These are phyloP conservation scores for Pythium sp. DNA, from an alignment of 352 stramenopile genomes.

Conservation along the genomic window DNA sequence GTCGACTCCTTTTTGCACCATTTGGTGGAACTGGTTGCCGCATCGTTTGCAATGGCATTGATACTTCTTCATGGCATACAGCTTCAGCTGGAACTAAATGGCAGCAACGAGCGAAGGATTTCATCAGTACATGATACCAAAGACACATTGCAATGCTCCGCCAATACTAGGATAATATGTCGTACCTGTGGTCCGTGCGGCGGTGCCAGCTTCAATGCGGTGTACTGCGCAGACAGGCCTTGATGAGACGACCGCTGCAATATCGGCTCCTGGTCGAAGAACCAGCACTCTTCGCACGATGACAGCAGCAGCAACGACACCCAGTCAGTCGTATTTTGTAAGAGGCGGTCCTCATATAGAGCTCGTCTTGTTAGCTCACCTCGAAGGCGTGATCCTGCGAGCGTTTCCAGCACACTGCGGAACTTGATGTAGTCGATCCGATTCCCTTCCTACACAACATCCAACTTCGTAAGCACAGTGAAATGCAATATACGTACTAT, in stretches of 20 bases:
- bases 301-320: not conserved
- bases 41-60: slow-evolving; percentile 64
- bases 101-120: not conserved
- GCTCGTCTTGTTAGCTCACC: slow-evolving; percentile 24
- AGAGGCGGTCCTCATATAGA: not conserved
- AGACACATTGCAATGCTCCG: not conserved
- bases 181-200: slow-evolving; percentile 71
- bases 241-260: slow-evolving; percentile 35
- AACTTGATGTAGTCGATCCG: slow-evolving; percentile 76
- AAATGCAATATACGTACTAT: not conserved
- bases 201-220: slow-evolving; percentile 64
- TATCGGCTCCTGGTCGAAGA: slow-evolving; percentile 79
- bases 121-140: not conserved
- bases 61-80: slow-evolving; percentile 86
- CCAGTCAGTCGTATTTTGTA: not conserved
- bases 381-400: slow-evolving; percentile 40
- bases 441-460: slow-evolving; percentile 28
- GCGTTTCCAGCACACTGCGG: slow-evolving; percentile 50
- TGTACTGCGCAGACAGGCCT: slow-evolving; percentile 43
- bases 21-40: slow-evolving; percentile 62
- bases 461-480: not conserved
- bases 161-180: not conserved
- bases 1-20: slow-evolving; percentile 85
- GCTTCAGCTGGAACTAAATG: slow-evolving; percentile 76
- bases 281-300: slow-evolving; percentile 74